phyloP scores from a whole-genome alignment of 495 filamentous ascomycete species.

The Penicillium herquei region DNA sequence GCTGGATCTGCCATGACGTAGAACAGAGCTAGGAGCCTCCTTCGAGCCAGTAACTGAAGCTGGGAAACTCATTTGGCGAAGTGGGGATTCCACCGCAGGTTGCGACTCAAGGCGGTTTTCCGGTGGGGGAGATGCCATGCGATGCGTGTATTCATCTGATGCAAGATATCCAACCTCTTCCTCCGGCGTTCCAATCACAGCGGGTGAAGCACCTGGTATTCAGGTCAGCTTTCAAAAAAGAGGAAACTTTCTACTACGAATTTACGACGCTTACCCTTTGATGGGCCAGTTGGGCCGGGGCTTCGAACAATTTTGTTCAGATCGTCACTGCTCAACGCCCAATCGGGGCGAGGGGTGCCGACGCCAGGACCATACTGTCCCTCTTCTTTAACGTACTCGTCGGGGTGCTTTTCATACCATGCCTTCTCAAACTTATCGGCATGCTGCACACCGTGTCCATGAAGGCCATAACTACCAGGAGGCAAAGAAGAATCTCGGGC shows the following conservation, averaged over 20 bases:
- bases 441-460: slow-evolving; percentile 71
- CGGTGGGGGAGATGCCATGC: slow-evolving; percentile 62
- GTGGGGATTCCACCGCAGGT: slow-evolving; percentile 54
- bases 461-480: slow-evolving; percentile 80
- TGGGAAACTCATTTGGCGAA: slow-evolving; percentile 54
- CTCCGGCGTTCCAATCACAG: slow-evolving; percentile 61
- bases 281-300: slow-evolving; percentile 62
- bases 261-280: slow-evolving; percentile 52
- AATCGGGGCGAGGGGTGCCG: slow-evolving; percentile 69
- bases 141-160: slow-evolving; percentile 71
- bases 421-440: slow-evolving; percentile 77
- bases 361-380: slow-evolving; percentile 64
- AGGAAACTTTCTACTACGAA: neutral
- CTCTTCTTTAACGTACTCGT: slow-evolving; percentile 71
- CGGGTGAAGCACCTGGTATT: slow-evolving; percentile 47
- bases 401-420: slow-evolving; percentile 89
- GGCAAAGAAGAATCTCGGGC: slow-evolving; percentile 59
- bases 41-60: slow-evolving; percentile 25
- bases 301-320: slow-evolving; percentile 86
- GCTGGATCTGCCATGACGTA: slow-evolving; percentile 15
- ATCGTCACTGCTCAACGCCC: slow-evolving; percentile 86
- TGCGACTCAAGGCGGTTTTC: slow-evolving; percentile 45
- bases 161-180: slow-evolving; percentile 81
- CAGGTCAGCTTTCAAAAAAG: slow-evolving; percentile 8
- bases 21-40: neutral